Conservation (phyloP, 1,284 basidiomycete species). For the Cutaneotrichosporon cavernicola region DNA sequence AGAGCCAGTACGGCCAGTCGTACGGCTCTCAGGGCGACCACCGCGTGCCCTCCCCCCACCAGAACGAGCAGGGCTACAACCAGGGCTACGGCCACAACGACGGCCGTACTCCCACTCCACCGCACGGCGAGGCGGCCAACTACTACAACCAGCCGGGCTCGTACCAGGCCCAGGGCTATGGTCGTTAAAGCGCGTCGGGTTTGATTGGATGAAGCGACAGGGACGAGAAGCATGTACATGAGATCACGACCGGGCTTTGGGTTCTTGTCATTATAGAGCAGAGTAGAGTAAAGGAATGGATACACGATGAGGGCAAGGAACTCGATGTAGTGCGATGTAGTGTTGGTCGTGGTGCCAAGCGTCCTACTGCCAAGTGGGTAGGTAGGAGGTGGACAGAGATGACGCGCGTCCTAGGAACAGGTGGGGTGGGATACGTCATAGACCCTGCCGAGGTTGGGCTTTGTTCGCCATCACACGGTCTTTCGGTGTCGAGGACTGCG, state of each 20-base stretch:
- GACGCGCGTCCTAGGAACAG: background rate
- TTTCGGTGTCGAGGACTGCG: background rate
- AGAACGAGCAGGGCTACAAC: background rate
- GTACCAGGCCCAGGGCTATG: background rate
- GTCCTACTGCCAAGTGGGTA: no score
- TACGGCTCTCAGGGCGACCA: background rate
- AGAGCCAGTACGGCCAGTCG: background rate
- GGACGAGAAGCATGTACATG: background rate
- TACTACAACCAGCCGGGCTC: background rate
- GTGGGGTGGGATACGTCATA: background rate
- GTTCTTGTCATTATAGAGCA: background rate
- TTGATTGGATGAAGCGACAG: background rate
- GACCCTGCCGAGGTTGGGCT: background rate
- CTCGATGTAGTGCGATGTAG: no score
- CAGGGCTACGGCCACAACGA: background rate
- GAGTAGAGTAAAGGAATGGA: background rate
- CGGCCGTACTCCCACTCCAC: background rate
- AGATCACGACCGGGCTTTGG: background rate
- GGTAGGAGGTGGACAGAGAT: background rate
- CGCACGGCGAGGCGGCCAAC: background rate
- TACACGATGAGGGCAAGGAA: background rate
- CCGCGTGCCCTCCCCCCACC: background rate
- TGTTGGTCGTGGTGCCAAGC: no score
- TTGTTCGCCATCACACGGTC: background rate
- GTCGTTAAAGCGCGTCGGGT: background rate